Evolutionary conservation across 75 land plant genomes (phyloP).

Genomic region (Pinus albicaulis): DNA sequence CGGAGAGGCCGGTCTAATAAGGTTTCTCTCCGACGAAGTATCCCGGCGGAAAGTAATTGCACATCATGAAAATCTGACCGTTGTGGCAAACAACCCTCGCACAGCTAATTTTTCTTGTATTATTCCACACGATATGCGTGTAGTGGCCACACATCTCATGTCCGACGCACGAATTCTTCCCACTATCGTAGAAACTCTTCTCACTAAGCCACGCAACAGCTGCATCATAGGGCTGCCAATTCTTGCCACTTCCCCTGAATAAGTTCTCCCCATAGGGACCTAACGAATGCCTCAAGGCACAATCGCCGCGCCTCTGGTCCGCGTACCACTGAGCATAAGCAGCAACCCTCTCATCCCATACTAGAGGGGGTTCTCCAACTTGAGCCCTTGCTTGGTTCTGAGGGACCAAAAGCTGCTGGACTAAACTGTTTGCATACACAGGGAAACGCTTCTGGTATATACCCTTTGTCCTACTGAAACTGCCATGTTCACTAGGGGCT

Average conservation of each 20-base stretch:
- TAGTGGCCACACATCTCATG: slow-evolving; percentile 55
- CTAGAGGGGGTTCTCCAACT: slow-evolving; percentile 49
- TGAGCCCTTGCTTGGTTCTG: slow-evolving; percentile 58
- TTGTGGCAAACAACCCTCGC: slow-evolving; percentile 33
- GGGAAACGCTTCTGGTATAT: too few relatives aligned
- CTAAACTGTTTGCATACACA: too few relatives aligned
- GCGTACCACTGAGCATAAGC: slow-evolving; percentile 78
- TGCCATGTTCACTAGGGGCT: too few relatives aligned
- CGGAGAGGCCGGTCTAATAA: too few relatives aligned
- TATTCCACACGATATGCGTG: slow-evolving; percentile 57
- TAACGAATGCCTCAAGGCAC: slow-evolving; percentile 55
- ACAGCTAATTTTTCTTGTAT: slow-evolving; percentile 32
- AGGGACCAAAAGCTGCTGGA: slow-evolving; percentile 21
- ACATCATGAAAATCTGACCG: slow-evolving; percentile 42
- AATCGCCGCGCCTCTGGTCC: slow-evolving; percentile 38
- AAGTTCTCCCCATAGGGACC: slow-evolving; percentile 58
- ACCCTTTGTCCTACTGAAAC: too few relatives aligned
- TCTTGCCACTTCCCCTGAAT: slow-evolving; percentile 54
- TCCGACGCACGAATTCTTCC: slow-evolving; percentile 25
- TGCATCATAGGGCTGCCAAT: slow-evolving; percentile 51
- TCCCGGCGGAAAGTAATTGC: slow-evolving; percentile 58
- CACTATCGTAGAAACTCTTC: slow-evolving; percentile 45
- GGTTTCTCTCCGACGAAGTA: slow-evolving; percentile 9
- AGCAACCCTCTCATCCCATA: slow-evolving; percentile 53
- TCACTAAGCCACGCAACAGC: slow-evolving; percentile 31